Base-by-base conservation (phyloP, 257 asterid genomes). In the Nicotiana paniculata region DNA sequence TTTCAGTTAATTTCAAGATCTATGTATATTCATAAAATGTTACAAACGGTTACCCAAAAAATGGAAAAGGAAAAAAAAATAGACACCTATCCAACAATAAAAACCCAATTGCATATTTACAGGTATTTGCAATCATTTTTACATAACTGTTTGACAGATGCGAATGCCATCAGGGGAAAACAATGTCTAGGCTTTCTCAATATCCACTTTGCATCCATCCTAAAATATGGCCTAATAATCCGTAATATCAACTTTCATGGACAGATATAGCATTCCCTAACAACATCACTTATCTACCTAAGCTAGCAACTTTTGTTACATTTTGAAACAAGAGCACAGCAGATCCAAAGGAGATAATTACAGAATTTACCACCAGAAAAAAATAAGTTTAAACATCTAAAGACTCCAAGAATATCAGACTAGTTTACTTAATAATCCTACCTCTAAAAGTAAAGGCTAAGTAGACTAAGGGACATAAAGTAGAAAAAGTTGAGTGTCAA, bases 381-480 rank as follows among this genome's bases (percentile, higher is more conserved):
- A 28, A 67, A 35, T 55, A 70, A 84, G 54, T 24, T 54, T 62
- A 35, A 46, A 70, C 58, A 37, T 77, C 24, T 69, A 12, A 83
- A 33, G 65, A 53, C 24, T 37, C 57, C 46, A 69, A 9, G 58
- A 65, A 5, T 26, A 76, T 32, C 82, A 81, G 28, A 58, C 7
- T 9, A 37, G 39, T 13, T 35, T 18, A 72, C 21, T 69, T n/a
- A 70, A 48, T 21, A 74, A 24, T 6, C 62, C 39, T 74, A 61
- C 15, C 61, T 46, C 61, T 24, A 72, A 12, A 24, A 72, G 39
- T 46, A 46, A 28, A 24, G 39, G 32, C 57, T 24, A 51, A 21
- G 59, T 68, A 68, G 17, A 37, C 39, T 32, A 67, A 33, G 75
- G 61, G 46, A 82, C 62, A 39, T 37, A 80, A 80, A 55, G 85